Base-by-base conservation (phyloP, 1,284 basidiomycete species). In the Ustilago esculenta region DNA sequence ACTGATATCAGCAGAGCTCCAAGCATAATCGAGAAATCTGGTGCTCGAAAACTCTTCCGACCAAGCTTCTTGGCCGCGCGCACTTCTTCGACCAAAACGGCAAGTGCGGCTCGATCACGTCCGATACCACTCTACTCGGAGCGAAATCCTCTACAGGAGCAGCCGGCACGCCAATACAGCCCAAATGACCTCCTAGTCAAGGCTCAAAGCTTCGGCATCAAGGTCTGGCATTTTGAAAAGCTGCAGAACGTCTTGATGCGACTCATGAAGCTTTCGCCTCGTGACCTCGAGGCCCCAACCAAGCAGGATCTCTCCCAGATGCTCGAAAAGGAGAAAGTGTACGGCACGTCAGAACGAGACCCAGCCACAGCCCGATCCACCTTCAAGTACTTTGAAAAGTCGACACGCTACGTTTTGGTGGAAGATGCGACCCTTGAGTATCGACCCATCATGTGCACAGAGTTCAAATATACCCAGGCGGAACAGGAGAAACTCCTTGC, bases 271-370 rank as follows among this genome's bases (percentile, higher is more conserved):
- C 43, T 65, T 24, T 54, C 58, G 40, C 51, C 56, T n/a, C 66
- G 53, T 41, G 45, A 61, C 29, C 20, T 55, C n/a, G 43, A 49
- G 10, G 34, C 55, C 4, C 51, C 61, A 10, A 41, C 35, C 18
- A 70, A 64, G 47, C 74, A 70, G 39, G 67, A 73, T 34, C 82
- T 86, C 18, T 84, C 84, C 3, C 82, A 84, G 40, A 87, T 98
- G 34, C 87, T 99, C 39, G 89, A 92, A 68, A 89, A 91, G 25
- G 96, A 99, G 82, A 89, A 89, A 69, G 84, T 93, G 34, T 88
- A 93, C 73, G 96, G 96, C 40, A 90, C 90, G 1, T 89, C 84
- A 1, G 96, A 99, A 84, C 90, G 94, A 34, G 96, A 98, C 83
- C 89, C 92, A 1, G 89, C 87, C 11, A 91, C 94, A 48, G 90